phyloP scores from a whole-genome alignment of 2,329 filamentous ascomycete genomes.

The Fusarium goolgardi region DNA sequence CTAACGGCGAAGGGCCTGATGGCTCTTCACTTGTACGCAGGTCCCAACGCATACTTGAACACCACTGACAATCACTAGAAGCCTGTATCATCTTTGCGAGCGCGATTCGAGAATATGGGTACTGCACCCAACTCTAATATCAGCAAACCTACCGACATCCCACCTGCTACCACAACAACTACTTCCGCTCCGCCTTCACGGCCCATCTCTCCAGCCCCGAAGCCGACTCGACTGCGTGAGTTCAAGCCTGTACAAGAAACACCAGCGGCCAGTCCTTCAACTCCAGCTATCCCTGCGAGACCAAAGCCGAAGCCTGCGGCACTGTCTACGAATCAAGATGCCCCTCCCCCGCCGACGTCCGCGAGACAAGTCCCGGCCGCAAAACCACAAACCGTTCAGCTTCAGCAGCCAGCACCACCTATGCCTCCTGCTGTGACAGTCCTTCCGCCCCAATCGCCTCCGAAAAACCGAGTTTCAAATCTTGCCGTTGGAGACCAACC shows the following conservation, averaged over 20 bases:
- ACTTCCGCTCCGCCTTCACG: constrained; percentile 46
- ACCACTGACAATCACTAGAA: constrained; percentile 63
- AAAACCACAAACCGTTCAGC: constrained; percentile 42
- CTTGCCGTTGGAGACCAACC: constrained; percentile 56
- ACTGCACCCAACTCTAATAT: constrained; percentile 34
- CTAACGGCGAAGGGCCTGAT: constrained; percentile 70
- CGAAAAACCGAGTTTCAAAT: constrained; percentile 59
- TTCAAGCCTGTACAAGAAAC: constrained; percentile 55
- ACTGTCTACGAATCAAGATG: constrained; percentile 40
- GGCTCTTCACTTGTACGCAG: constrained; percentile 77
- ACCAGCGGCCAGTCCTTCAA: constrained; percentile 49
- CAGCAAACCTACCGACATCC: constrained; percentile 39
- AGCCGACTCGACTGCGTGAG: constrained; percentile 58
- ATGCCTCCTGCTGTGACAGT: constrained; percentile 74
- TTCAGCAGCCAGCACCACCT: constrained; percentile 38
- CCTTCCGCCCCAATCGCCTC: constrained; percentile 76
- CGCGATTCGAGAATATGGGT: constrained; percentile 81
- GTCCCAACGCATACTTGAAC: not conserved
- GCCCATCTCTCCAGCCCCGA: constrained; percentile 56
- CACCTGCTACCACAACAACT: constrained; percentile 41
- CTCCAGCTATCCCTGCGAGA: constrained; percentile 49
- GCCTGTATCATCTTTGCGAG: constrained; percentile 83
- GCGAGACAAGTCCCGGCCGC: constrained; percentile 41
- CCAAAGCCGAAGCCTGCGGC: constrained; percentile 46
- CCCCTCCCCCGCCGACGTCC: constrained; percentile 42